Percentiles rank a stretch among this genome's conserved stretches.
phyloP scores from a whole-genome alignment of 345 rosid species.

The Anastatica hierochuntica region DNA sequence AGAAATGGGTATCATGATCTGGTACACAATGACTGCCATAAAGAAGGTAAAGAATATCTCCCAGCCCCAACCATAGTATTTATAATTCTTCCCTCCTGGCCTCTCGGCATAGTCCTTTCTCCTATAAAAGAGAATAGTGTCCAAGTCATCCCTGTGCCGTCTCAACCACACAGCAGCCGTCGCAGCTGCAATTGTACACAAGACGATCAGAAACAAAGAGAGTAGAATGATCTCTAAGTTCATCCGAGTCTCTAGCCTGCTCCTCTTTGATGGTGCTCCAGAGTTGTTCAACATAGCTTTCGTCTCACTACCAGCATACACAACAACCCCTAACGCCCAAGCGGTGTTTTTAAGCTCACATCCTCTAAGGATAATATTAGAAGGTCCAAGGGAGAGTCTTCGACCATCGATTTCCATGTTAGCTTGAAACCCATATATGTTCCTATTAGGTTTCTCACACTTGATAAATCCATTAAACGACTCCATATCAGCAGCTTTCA shows the following conservation, averaged over 20 bases:
- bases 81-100: conserved; percentile 32
- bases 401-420: conserved; percentile 79
- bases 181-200: conserved; percentile 59
- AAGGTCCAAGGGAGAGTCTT: conserved; percentile 83
- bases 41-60: conserved; percentile 87
- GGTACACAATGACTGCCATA: conserved; percentile 94
- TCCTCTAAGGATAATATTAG: conserved; percentile 88
- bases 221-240: conserved; percentile 75
- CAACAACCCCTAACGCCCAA: conserved; percentile 77
- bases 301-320: conserved; percentile 85
- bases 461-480: conserved; percentile 53
- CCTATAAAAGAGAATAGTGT: conserved; percentile 62
- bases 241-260: conserved; percentile 84
- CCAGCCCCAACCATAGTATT: conserved; percentile 89
- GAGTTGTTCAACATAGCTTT: conserved; percentile 96
- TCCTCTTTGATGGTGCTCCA: conserved; percentile 91
- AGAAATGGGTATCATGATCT: conserved; percentile 98
- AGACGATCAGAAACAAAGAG: conserved; percentile 57
- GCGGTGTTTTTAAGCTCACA: conserved; percentile 88
- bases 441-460: conserved; percentile 94
- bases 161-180: conserved; percentile 82
- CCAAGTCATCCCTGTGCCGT: conserved; percentile 46
- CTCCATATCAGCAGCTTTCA: conserved; percentile 50
- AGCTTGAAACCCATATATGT: conserved; percentile 89
- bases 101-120: conserved; percentile 39